Evolutionary conservation across 2,329 filamentous ascomycete species (phyloP), one percentile per base, ranked within the genome.

Genomic region (Tolypocladium cylindrosporum): DNA sequence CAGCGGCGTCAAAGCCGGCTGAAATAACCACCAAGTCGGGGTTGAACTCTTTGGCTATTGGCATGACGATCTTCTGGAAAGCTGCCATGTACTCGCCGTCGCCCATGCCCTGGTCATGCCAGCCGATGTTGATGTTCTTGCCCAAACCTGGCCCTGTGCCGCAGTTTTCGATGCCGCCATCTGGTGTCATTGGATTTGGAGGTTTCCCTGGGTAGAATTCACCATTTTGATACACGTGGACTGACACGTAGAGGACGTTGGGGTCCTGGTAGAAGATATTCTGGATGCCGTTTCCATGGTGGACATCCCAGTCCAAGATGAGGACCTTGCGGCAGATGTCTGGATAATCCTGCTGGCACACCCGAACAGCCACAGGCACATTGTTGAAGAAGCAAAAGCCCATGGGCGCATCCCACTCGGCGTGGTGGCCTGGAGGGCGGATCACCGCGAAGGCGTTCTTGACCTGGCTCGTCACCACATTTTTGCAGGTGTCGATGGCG

Each of bases 381-480:
- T 99, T 99, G 75, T 99, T 97, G 76, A 97, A 97, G 59, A 97
- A 83, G 71, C 94, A 99, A 69, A 99, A 99, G 0, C 94, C 94
- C 81, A 96, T 94, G 1, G 93, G 84, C 41, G 86, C 79, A 66
- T 94, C 82, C 59, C 85, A 86, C 69, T 99, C 94, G 1, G 94
- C 94, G 71, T 99, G 94, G 67, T 99, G 94, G 0, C 94, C 94
- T 0, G 94, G 94, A 2, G 94, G 94, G 16, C 94, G 85, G 66
- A 99, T 96, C 42, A 99, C 88, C 1, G 94, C 94, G 69, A 99
- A 94, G 0, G 90, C 91, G 67, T 99, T 99, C 72, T 95, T 96
- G 56, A 97, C 89, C 58, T 85, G 82, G 4, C 90, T 88, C 3
- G 82, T 80, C 31, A 94, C 87, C 5, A 99, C 91, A n/a, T 90